Evolutionary conservation across 2,329 filamentous ascomycete genomes (phyloP), one percentile per base, ranked within the genome.

Genomic region (Aspergillus tubingensis): DNA sequence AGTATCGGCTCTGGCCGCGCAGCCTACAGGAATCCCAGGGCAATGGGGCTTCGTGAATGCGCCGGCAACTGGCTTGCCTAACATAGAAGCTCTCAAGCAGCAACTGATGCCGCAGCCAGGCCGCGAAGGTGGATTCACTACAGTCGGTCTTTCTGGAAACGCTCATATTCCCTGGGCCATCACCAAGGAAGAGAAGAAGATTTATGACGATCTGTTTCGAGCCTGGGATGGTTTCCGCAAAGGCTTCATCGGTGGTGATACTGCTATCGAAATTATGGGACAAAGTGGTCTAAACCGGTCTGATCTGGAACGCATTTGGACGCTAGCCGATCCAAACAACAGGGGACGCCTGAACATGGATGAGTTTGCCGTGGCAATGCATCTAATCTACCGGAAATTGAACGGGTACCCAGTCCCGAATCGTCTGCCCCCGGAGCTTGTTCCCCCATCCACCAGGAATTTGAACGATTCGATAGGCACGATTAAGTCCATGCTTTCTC

Each of bases 41-140:
- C 95, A 98, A 74, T 99, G 95, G 95, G 95, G 95, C n/a, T 86
- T 98, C 57, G 95, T 98, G 32, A 99, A 99, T 76, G 91, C 92
- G 2, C 95, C 95, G 2, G 86, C 93, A 4, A 90, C 88, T 43
- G 95, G 94, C 1, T 79, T 99, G 64, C 95, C 95, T 1, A 97
- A 97, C 69, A 96, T 99, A 54, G 92, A 97, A 73, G 91, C 91
- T 21, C 80, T 99, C 54, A 92, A 96, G 71, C 89, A 92, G 59
- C 91, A 92, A 63, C 95, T 99, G 88, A 98, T 99, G 94, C 95
- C 95, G 21, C 94, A 99, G 73, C 87, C 91, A 68, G 95, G 95
- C 48, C 90, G 95, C 38, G 95, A 98, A 76, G 90, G 90, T 25
- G 84, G 82, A 17, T 98, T 91, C 70, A 96, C 91, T 7, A 94